Base-by-base conservation (phyloP, 495 filamentous ascomycete species). In the Opeltia flavorubescens region DNA sequence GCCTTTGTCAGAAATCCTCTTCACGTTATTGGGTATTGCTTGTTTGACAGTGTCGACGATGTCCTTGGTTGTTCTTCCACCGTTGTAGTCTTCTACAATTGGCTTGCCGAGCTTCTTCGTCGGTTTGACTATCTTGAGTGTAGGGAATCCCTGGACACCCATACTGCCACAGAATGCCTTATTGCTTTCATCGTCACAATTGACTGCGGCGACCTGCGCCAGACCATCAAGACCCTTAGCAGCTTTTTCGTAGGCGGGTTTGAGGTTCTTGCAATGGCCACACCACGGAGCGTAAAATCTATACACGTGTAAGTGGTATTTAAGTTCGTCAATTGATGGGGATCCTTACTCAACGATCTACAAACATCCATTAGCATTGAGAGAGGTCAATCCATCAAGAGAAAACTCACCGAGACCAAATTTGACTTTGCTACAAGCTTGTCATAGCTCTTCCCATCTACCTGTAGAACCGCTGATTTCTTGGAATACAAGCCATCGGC, bases 231-330 rank as follows among this genome's bases (percentile, higher is more conserved):
- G 80, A 52, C 77, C 83, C 59, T 83, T 84, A 31, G 91, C 93
- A 2, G 81, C 88, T 63, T 95, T 94, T 57, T 95, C 91, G 65
- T 86, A 99, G 44, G 86, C 84, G 0, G 91, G 91, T 63, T 95
- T 87, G 52, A 99, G 80, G 63, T 82, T 95, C 61, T 94, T 70
- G 66, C 91, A 98, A 61, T 98, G 93, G 20, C 91, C 91, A 55
- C 91, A 95, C 93, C 84, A 94, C 29, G 85, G 87, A 6, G 85
- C 85, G 56, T 94, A 95, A 70, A 94, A 95, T 64, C 88, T 88
- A n/a, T n/a, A n/a, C n/a, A n/a, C n/a, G n/a, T 61, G 44, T 20
- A 35, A 43, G 29, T 57, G 54, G 52, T 50, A 49, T 20, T 49
- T 13, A 30, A 42, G 30, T 18, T 47, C n/a, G 24, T 40, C 27